Percentiles rank a stretch among this genome's conserved stretches.
Conservation (phyloP, 345 rosid species). For the Brassica carinata region DNA sequence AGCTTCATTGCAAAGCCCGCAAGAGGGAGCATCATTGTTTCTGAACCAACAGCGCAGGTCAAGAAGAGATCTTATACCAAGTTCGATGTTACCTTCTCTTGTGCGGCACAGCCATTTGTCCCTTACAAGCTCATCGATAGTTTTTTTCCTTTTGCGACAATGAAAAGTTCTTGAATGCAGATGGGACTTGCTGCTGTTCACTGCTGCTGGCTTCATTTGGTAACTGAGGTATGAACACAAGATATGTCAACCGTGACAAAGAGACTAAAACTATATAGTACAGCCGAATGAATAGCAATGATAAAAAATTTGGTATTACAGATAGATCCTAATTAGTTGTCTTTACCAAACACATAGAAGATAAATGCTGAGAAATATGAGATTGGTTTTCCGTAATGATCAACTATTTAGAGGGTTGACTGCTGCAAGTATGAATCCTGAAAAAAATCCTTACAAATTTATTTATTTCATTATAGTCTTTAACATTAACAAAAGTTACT, state of each 20-base stretch:
- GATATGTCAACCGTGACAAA: conserved; percentile 17
- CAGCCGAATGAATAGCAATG: neutral
- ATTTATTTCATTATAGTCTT: too few relatives aligned
- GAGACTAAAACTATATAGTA: neutral
- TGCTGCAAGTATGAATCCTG: too few relatives aligned
- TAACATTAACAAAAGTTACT: too few relatives aligned
- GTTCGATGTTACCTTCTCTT: conserved; percentile 64
- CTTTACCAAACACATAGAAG: neutral
- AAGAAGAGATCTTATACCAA: conserved; percentile 81
- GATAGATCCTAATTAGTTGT: neutral
- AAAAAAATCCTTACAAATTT: too few relatives aligned
- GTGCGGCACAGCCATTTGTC: conserved; percentile 77
- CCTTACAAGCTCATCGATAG: conserved; percentile 64
- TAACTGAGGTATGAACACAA: conserved; percentile 42
- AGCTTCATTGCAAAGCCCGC: conserved; percentile 92
- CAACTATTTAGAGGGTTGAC: neutral
- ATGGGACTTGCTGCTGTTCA: conserved; percentile 49
- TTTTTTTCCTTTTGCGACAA: conserved; percentile 80
- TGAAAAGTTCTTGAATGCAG: conserved; percentile 79
- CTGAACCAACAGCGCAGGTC: conserved; percentile 86
- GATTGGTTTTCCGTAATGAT: neutral
- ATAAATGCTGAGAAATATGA: neutral
- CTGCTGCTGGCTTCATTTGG: conserved; percentile 42
- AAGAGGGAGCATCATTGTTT: conserved; percentile 66
- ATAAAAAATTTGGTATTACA: neutral